Base-by-base conservation (phyloP, 176 grass and related monocot species). In the Musa itinerans region DNA sequence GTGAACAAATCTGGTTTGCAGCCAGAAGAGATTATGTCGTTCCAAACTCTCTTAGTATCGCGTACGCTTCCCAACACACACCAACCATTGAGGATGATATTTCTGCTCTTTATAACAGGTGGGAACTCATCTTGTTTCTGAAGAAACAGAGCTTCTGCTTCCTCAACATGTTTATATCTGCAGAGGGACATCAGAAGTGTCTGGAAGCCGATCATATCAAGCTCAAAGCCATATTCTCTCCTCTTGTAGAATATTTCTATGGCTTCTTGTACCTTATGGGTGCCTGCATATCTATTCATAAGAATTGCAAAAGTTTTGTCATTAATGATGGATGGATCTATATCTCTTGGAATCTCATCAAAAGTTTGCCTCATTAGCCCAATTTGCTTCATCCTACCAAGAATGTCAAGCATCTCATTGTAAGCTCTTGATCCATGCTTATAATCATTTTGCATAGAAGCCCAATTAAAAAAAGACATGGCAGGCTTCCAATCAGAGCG, bases 51-150 rank as follows among this genome's bases (percentile, higher is more conserved):
- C 71, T 78, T 80, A 54, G 82, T 54, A 8, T 92, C 90, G 68
- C 21, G 69, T 21, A 58, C 48, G 65, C 86, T 92, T 81, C 90
- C 90, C 82, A 87, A 85, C 57, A 92, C 87, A 65, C 90, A 92
- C 84, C 90, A 92, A 22, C 90, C 90, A 3, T 89, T 92, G 4
- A 92, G 90, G 77, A 92, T 89, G 59, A 92, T 87, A 75, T 92
- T 92, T 85, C 84, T 84, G 84, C 80, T 92, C 79, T 89, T 92
- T 83, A 84, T 89, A 75, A 85, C 87, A 57, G 75, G 82, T 56
- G 87, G 84, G 21, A 89, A 89, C 65, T 89, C 82, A 56, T 70
- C 70, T 73, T 89, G 86, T 74, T 87, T 92, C 50, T 76, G 65
- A 17, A 77, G 84, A 82, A 92, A 92, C 54, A 92, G 87, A 14